A percentile compares a stretch with the other conserved stretches of the same genome.
phyloP scores from a whole-genome alignment of 2,329 filamentous ascomycete genomes.

The Graphilbum fragrans region DNA sequence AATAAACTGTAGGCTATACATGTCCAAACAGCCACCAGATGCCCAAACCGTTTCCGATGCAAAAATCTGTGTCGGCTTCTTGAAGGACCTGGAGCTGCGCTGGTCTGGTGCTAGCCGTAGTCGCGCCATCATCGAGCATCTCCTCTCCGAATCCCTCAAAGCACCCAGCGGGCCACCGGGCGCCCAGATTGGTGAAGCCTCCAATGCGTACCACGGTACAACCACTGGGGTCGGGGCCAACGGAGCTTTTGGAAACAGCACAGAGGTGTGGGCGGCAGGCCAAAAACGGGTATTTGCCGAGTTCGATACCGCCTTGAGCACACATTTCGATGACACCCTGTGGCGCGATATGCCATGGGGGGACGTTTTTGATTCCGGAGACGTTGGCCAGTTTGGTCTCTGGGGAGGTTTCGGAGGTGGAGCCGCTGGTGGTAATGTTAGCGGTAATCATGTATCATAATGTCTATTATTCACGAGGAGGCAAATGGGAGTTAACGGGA shows the following conservation, averaged over 20 bases:
- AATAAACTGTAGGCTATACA: constrained; percentile 13
- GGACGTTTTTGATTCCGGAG: background rate
- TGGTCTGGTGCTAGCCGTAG: constrained; percentile 15
- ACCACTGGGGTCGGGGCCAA: too few relatives aligned
- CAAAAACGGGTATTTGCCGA: constrained; percentile 1
- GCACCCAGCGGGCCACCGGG: too few relatives aligned
- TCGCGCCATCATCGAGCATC: constrained; percentile 14
- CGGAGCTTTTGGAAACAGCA: too few relatives aligned
- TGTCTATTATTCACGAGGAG: too few relatives aligned
- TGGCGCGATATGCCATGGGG: constrained; percentile 4
- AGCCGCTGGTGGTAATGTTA: too few relatives aligned
- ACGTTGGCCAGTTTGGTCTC: background rate
- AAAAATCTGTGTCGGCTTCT: constrained; percentile 11
- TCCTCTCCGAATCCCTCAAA: constrained; percentile 6
- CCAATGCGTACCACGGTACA: too few relatives aligned
- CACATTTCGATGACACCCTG: background rate
- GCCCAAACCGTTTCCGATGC: constrained; percentile 7
- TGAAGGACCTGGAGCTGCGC: constrained; percentile 13
- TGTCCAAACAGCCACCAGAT: constrained; percentile 6
- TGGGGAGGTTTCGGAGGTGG: background rate
- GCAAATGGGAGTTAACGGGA: too few relatives aligned
- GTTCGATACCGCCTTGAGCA: background rate
- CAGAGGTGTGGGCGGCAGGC: background rate
- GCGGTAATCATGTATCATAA: too few relatives aligned
- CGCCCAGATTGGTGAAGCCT: too few relatives aligned